phyloP scores from a whole-genome alignment of 805 yeast species.

The Candida alai region DNA sequence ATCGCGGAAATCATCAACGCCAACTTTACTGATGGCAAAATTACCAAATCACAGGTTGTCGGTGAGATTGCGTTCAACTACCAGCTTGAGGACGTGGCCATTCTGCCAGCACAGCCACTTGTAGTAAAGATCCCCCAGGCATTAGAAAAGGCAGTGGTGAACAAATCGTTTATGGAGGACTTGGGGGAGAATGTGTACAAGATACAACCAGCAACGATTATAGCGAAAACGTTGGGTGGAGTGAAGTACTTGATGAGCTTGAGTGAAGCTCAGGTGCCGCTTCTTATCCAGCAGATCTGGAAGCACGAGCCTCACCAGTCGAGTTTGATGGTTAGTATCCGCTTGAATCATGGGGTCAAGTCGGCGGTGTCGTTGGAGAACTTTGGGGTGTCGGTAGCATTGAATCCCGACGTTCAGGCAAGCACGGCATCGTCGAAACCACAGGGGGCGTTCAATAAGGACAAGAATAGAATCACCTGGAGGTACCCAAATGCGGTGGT shows the following conservation, averaged over 20 bases:
- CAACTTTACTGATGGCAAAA: constrained; percentile 62
- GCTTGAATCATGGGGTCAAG: constrained; percentile 47
- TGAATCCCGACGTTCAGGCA: constrained; percentile 55
- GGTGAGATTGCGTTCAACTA: constrained; percentile 88
- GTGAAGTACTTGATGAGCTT: constrained; percentile 64
- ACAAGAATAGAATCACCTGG: constrained; percentile 85
- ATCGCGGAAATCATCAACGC: constrained; percentile 85
- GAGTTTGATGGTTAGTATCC: constrained; percentile 72
- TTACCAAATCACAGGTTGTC: constrained; percentile 56
- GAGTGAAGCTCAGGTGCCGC: constrained; percentile 47
- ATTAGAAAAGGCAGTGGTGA: constrained; percentile 47
- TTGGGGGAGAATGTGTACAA: constrained; percentile 32
- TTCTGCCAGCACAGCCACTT: constrained; percentile 17
- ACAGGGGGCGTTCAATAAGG: constrained; percentile 85
- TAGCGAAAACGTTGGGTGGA: constrained; percentile 72
- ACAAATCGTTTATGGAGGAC: constrained; percentile 32
- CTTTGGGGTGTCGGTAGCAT: constrained; percentile 56
- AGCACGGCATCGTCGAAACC: constrained; percentile 85
- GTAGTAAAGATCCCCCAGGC: constrained; percentile 42
- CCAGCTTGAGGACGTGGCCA: constrained; percentile 14
- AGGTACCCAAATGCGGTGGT: constrained; percentile 45
- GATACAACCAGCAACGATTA: constrained; percentile 46
- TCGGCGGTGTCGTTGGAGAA: constrained; percentile 47
- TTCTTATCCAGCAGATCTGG: constrained; percentile 81
- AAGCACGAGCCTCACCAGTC: constrained; percentile 82